A percentile compares a stretch with the other conserved stretches of the same genome.
Evolutionary conservation across 371 early-diverging fungal species (phyloP).

Genomic region (Actinomortierella wolfii): DNA sequence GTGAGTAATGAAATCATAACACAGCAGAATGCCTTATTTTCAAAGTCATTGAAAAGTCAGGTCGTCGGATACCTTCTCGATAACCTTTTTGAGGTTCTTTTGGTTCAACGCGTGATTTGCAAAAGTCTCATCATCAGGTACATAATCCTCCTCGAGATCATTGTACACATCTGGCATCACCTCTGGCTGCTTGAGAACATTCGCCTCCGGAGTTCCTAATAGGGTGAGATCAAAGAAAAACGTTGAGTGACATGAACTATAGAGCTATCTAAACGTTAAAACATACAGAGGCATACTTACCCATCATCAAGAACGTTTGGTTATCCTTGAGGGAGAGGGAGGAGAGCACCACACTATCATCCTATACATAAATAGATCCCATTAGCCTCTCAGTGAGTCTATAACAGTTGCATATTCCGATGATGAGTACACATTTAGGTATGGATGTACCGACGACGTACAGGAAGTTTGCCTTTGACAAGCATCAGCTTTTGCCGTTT

Average conservation of each 20-base stretch:
- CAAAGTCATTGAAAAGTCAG: too few relatives aligned
- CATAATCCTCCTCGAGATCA: constrained; percentile 53
- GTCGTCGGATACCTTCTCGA: constrained; percentile 43
- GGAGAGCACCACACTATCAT: constrained; percentile 50
- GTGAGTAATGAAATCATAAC: not conserved
- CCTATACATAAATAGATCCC: constrained; percentile 15
- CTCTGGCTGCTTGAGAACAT: constrained; percentile 51
- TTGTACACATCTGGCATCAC: constrained; percentile 54
- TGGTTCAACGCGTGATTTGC: constrained; percentile 42
- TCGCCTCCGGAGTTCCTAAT: constrained; percentile 48
- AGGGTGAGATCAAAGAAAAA: not conserved
- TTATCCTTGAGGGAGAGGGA: constrained; percentile 47
- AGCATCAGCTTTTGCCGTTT: constrained; percentile 63
- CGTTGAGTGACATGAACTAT: not conserved
- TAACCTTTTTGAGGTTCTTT: constrained; percentile 44
- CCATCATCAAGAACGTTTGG: constrained; percentile 60
- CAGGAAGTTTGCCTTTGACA: constrained; percentile 60
- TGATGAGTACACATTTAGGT: too few relatives aligned
- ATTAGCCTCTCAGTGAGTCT: too few relatives aligned
- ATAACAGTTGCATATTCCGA: too few relatives aligned
- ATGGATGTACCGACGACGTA: too few relatives aligned
- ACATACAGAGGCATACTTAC: constrained; percentile 24
- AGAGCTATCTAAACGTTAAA: too few relatives aligned
- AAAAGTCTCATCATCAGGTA: constrained; percentile 46
- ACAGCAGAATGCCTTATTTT: too few relatives aligned